phyloP scores from a whole-genome alignment of 163 green algal species.

The Trebouxiophyceae sp. region DNA sequence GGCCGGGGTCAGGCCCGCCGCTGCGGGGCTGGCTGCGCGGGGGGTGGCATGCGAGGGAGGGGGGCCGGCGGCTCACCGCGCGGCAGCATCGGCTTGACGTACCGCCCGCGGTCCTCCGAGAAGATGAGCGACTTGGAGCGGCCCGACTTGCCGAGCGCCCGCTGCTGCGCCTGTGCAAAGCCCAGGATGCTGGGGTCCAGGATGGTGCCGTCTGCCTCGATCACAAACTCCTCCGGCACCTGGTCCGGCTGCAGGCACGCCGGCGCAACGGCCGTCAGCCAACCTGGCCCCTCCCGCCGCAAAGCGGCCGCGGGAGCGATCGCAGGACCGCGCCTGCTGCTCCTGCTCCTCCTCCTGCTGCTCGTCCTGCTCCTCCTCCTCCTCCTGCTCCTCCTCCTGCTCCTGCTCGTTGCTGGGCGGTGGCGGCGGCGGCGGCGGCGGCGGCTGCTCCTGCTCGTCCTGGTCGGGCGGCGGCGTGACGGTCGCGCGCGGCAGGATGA shows the following conservation, averaged over 20 bases:
- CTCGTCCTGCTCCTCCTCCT: conserved; percentile 67
- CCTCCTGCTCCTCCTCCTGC: conserved; percentile 49
- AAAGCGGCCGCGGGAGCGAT: no score
- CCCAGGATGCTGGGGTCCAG: conserved; percentile 84
- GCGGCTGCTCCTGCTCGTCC: conserved; percentile 68
- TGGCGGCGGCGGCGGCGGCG: conserved; percentile 81
- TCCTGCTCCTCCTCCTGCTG: conserved; percentile 63
- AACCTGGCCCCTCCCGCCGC: no score
- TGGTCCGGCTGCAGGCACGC: conserved; percentile 51
- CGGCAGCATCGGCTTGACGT: conserved; percentile 99
- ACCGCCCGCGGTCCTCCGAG: conserved; percentile 85
- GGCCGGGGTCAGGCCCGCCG: no score
- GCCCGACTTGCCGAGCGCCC: conserved; percentile 75
- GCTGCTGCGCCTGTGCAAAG: conserved; percentile 77
- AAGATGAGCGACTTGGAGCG: conserved; percentile 97
- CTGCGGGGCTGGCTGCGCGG: no score
- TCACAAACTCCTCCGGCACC: conserved; percentile 98
- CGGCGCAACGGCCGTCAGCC: no score
- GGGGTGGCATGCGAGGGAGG: no score
- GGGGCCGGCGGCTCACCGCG: conserved; percentile 42
- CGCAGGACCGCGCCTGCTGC: conserved; percentile 31
- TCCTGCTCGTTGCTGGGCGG: conserved; percentile 55
- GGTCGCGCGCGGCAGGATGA: conserved; percentile 89
- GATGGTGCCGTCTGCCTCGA: conserved; percentile 92
- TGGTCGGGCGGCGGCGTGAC: conserved; percentile 52